A percentile compares a stretch with the other conserved stretches of the same genome.
phyloP scores from a whole-genome alignment of 768 basidiomycete genomes.

The Agaricus subrufescens region DNA sequence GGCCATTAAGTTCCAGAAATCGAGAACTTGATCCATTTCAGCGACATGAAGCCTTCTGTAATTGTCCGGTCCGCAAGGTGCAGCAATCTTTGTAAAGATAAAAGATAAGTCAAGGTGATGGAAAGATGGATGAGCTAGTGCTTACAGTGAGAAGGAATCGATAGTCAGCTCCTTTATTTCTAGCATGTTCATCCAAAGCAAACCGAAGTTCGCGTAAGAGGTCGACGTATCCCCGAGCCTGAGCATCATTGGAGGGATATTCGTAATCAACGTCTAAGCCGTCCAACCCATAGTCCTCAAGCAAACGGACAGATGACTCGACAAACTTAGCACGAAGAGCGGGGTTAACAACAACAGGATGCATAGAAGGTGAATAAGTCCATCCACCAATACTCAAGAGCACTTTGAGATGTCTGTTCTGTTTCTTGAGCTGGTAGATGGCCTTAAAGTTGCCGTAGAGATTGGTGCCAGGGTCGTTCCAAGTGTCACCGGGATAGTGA shows the following conservation, averaged over 20 bases:
- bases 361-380: constrained; percentile 88
- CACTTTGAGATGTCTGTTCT: constrained; percentile 73
- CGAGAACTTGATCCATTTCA: constrained; percentile 85
- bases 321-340: constrained; percentile 71
- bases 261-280: constrained; percentile 93
- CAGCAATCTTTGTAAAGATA: constrained; percentile 59
- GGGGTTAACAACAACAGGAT: constrained; percentile 70
- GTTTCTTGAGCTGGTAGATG: constrained; percentile 86
- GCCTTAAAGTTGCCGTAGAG: constrained; percentile 96
- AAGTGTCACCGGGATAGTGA: constrained; percentile 91
- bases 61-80: constrained; percentile 87
- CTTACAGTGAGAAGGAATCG: constrained; percentile 73
- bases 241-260: constrained; percentile 73
- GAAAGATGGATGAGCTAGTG: background rate
- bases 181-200: constrained; percentile 72
- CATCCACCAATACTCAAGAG: constrained; percentile 93
- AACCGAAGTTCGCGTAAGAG: constrained; percentile 71
- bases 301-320: constrained; percentile 65
- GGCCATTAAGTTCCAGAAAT: constrained; percentile 98
- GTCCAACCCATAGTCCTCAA: constrained; percentile 92
- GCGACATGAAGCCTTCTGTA: constrained; percentile 72
- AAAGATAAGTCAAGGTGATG: background rate
- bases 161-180: constrained; percentile 48
- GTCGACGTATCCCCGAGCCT: constrained; percentile 82
- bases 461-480: constrained; percentile 89